Evolutionary conservation across 1,284 basidiomycete species (phyloP), one percentile per base, ranked within the genome.

Genomic region (Microbotryum silenes-acaulis): DNA sequence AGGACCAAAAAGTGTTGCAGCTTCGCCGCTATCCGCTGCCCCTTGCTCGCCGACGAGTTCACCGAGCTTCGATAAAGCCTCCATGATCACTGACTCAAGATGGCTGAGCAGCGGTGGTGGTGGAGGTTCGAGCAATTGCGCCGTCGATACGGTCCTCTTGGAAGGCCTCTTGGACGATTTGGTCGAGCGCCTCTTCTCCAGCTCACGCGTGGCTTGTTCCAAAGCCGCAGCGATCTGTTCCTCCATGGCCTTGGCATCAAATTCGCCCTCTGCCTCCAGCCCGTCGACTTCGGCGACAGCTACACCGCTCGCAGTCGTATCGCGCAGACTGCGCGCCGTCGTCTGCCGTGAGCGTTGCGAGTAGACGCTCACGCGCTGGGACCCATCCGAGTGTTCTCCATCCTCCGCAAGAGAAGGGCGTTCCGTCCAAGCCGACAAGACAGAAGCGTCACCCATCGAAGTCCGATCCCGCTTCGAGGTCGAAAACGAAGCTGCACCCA

Each of bases 341-440:
- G 37, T 42, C 37, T 42, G 37, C 16, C 85, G 65, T 42, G 37
- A 42, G 16, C 37, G 37, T 42, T 90, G 87, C 20, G 87, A 89
- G 71, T 85, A 83, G 42, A 84, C 81, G 72, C 87, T 87, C 51
- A 81, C 75, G 56, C 81, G 80, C 46, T 42, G 12, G 9, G 37
- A 21, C 8, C 23, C 37, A 21, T 60, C 59, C 9, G 29, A 37
- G 12, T 57, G 29, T 29, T 51, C 23, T 49, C 25, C 50, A n/a
- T 37, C 21, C 31, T 4, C 1, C 4, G 8, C 56, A 47, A 27
- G 4, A 7, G 33, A 18, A 44, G n/a, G 8, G 53, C 56, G 49
- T 46, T 59, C 60, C 3, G 60, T 65, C 51, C 58, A 59, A 12
- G 49, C 52, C 18, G 64, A 62, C 4, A 65, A 51, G 7, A 65